Evolutionary conservation across 345 rosid species (phyloP), one percentile per base, ranked within the genome.

Genomic region (Anacardium occidentale): DNA sequence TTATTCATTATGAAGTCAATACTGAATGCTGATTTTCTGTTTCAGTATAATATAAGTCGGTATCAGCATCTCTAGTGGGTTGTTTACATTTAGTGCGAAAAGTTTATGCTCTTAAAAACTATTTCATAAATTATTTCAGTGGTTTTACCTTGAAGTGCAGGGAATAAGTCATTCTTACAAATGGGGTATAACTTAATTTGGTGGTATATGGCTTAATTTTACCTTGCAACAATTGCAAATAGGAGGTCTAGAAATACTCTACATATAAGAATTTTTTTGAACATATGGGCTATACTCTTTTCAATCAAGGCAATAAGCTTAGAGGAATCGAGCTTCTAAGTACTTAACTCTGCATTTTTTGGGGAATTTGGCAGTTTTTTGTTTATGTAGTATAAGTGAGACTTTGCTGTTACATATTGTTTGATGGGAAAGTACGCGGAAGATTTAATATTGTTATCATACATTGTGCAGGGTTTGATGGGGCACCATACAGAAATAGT

Each of bases 391-490:
- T 25, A 25, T n/a, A 13, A 17, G 25, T 45, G 25, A 0, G 1
- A 62, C 37, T 72, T 18, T 34, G 21, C 65, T 24, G 48, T 64
- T 44, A 45, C 12, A 7, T 24, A 37, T 69, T 56, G 20, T 20
- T 64, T 55, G 12, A 18, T 5, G 20, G 42, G 52, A 55, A 10
- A 71, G 40, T 12, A 37, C 40, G 64, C 22, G 56, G 48, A 50
- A 52, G 63, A 25, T 8, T 73, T 60, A 66, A n/a, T 13, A 26
- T 26, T 53, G 26, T 32, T 40, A 8, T 37, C 51, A 44, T 64
- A 48, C 62, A 3, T 80, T 59, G 8, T 80, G 77, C 81, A 94
- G 97, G 99, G 99, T 37, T 71, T 95, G 66, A 79, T 92, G 83
- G 84, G 79, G 77, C 84, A 92, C 72, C 97, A 92, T 72, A 56